Evolutionary conservation across 495 filamentous ascomycete genomes (phyloP).

Genomic region (Penicilliopsis zonata): DNA sequence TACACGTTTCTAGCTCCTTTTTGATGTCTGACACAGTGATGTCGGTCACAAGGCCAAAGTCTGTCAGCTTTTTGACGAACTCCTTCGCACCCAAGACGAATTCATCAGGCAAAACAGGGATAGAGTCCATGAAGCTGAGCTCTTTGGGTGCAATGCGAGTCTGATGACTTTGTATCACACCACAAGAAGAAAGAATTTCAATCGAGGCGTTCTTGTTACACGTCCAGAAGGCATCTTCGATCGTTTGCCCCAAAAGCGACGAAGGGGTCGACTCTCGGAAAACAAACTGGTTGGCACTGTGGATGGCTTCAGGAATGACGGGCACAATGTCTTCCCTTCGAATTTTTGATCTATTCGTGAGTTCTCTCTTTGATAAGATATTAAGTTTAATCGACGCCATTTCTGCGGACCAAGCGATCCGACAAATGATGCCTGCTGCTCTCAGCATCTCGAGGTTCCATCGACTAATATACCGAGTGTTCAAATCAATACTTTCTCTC

Average conservation of each 20-base stretch:
- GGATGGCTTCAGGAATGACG: conserved; percentile 65
- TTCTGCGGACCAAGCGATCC: conserved; percentile 76
- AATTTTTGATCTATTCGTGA: conserved; percentile 41
- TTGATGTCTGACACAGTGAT: conserved; percentile 80
- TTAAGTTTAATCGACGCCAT: conserved; percentile 59
- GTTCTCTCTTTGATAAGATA: conserved; percentile 15
- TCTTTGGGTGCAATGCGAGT: conserved; percentile 75
- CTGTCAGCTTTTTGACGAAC: conserved; percentile 67
- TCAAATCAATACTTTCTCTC: conserved; percentile 90
- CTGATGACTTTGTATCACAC: conserved; percentile 63
- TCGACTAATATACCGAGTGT: conserved; percentile 80
- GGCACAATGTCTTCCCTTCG: conserved; percentile 47
- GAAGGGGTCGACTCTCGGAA: conserved; percentile 84
- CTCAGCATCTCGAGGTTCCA: conserved; percentile 97
- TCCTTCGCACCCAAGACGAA: conserved; percentile 48
- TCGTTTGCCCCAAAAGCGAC: conserved; percentile 61
- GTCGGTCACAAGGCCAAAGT: conserved; percentile 68
- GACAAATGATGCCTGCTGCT: conserved; percentile 77
- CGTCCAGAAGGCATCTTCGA: conserved; percentile 92
- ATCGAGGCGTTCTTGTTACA: conserved; percentile 69
- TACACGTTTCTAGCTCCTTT: conserved; percentile 62
- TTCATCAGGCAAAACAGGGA: conserved; percentile 72
- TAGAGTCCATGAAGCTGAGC: conserved; percentile 78
- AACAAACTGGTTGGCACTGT: conserved; percentile 61
- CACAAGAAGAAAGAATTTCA: conserved; percentile 76